Evolutionary conservation across 2,329 filamentous ascomycete species (phyloP), one percentile per base, ranked within the genome.

Genomic region (Aspergillus felis): DNA sequence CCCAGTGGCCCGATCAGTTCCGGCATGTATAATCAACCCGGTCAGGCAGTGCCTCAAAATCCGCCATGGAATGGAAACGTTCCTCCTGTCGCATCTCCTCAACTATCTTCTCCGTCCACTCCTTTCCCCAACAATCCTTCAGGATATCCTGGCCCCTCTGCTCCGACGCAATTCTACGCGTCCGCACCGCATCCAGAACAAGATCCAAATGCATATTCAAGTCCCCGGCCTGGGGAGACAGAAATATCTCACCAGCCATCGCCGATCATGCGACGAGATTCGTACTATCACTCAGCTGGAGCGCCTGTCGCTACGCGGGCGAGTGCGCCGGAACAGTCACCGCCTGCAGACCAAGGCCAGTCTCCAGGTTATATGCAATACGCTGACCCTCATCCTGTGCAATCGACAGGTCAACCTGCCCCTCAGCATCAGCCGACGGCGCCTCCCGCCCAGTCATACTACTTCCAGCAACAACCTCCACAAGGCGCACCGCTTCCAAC

Each of bases 261-360:
- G 14, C 63, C 67, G 28, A 51, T 62, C 17, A 56, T 59, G 47
- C 65, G 58, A 54, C 62, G 61, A 28, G 58, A 66, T 53, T 64
- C 67, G 27, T 61, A 66, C 51, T 65, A 64, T 42, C 66, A 66
- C 50, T 51, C 58, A 25, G 25, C 73, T 25, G 61, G 58, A 29
- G 52, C 58, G 14, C 54, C 51, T 20, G 29, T 29, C 4, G 38
- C 51, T 27, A 41, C 60, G n/a, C 49, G 47, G 4, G 57, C 59
- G 17, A 62, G 59, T 25, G 53, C 58, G 27, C 55, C 62, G 12
- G 62, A 67, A 17, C 64, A 63, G 52, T 44, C 54, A 27, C 47
- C 55, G 12, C 52, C 64, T 2, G 38, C 54, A 4, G 63, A 66
- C 20, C 55, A 62, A 28, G 51, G 56, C 28, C 55, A 58, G 24